These are phyloP conservation scores for Neurospora sp. DNA, from an alignment of 2,329 filamentous ascomycete species.

Conservation along the genomic window DNA sequence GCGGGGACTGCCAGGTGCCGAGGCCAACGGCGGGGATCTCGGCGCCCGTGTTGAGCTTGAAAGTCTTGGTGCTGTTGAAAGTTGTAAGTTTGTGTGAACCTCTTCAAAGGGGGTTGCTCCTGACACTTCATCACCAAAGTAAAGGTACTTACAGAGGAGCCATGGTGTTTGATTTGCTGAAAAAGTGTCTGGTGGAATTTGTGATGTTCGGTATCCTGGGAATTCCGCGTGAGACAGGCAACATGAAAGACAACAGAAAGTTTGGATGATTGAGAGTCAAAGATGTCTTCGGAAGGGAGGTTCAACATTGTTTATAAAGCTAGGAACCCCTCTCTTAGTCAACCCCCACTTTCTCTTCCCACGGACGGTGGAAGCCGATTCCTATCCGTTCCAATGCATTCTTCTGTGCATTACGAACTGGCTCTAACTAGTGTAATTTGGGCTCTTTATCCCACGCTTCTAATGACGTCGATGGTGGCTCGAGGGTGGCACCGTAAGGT, in stretches of 20 bases:
- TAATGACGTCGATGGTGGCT: neutral
- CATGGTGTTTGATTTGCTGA: neutral
- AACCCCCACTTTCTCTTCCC: neutral
- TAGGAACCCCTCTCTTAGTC: neutral
- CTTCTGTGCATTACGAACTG: neutral
- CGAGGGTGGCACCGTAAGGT: neutral
- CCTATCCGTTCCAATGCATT: neutral
- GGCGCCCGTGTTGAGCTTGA: constrained; percentile 64
- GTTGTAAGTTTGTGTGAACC: neutral
- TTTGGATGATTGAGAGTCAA: neutral
- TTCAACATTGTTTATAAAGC: neutral
- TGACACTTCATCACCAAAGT: neutral
- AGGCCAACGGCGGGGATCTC: constrained; percentile 70
- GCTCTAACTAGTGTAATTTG: neutral
- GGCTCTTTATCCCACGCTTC: neutral
- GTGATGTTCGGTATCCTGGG: neutral
- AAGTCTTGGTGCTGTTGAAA: constrained; percentile 36
- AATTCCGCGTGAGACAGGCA: neutral
- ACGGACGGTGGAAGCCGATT: neutral
- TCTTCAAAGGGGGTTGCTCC: neutral
- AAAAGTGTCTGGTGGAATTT: neutral
- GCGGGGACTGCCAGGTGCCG: constrained; percentile 69
- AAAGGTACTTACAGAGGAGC: neutral
- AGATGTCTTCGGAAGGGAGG: neutral
- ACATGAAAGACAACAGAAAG: neutral